A percentile compares a stretch with the other conserved stretches of the same genome.
Evolutionary conservation across 73 alveolate genomes (phyloP).

Genomic region (Tetrahymena borealis): DNA sequence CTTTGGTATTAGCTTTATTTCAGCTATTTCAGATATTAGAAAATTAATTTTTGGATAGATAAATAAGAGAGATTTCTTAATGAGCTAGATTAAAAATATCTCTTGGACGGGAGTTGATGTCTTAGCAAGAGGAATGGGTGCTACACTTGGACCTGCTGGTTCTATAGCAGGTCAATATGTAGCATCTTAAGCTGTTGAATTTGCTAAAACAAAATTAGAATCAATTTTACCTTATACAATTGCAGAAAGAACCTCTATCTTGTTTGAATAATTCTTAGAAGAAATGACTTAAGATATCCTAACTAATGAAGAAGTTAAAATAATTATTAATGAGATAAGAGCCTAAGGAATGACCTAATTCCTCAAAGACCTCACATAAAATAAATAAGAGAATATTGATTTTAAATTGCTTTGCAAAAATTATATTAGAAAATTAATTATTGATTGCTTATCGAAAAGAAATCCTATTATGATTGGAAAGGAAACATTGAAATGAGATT

Average conservation of each 20-base stretch:
- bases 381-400: not conserved
- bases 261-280: not conserved
- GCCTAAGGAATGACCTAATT: not conserved
- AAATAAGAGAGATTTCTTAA: not conserved
- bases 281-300: not conserved
- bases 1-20: not conserved
- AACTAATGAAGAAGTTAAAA: not conserved
- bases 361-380: not conserved
- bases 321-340: not conserved
- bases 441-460: not conserved
- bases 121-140: not conserved
- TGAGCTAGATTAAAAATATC: not conserved
- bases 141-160: not conserved
- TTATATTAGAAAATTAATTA: not conserved
- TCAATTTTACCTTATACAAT: not conserved
- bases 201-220: not conserved
- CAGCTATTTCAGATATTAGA: not conserved
- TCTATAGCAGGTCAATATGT: not conserved
- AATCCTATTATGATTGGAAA: not conserved
- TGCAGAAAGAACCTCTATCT: not conserved
- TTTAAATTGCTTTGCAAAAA: not conserved
- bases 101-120: not conserved
- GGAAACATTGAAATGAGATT: not conserved
- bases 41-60: not conserved
- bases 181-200: not conserved